Conservation (phyloP, 1,284 basidiomycete species). For the Omphalotus olearius region DNA sequence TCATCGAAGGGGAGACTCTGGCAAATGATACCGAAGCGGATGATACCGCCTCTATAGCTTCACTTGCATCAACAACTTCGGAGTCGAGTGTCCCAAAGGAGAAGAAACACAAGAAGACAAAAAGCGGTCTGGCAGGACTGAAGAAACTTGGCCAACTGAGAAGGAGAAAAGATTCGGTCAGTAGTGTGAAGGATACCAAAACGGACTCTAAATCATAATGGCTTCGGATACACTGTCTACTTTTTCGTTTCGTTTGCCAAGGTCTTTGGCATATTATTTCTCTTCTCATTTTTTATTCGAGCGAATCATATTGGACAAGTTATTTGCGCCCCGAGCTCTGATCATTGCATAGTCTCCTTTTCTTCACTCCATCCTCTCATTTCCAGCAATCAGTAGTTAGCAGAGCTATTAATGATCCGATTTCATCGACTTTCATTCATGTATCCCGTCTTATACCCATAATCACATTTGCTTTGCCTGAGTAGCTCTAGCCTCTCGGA, state of each 20-base stretch:
- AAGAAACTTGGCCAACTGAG: constrained; percentile 49
- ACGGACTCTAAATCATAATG: constrained; percentile 10
- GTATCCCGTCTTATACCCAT: constrained; percentile 8
- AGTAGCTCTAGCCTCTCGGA: background rate
- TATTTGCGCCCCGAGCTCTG: background rate
- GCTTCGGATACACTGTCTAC: background rate
- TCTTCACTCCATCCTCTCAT: background rate
- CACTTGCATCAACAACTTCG: constrained; percentile 14
- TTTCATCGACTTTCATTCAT: background rate
- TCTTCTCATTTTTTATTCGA: background rate
- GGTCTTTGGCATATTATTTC: background rate
- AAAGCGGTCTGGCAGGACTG: constrained; percentile 48
- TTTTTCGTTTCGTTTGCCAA: background rate
- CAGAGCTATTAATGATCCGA: constrained; percentile 2
- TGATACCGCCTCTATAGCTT: constrained; percentile 23
- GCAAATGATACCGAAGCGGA: constrained; percentile 18
- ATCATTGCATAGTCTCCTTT: constrained; percentile 1
- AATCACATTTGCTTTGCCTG: constrained; percentile 2
- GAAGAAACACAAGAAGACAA: constrained; percentile 49
- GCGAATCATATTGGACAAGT: background rate
- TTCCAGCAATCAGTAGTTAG: constrained; percentile 2
- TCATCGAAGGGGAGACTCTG: constrained; percentile 24
- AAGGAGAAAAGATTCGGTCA: constrained; percentile 51
- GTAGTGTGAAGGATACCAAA: constrained; percentile 33
- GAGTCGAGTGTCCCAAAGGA: constrained; percentile 16